Base-by-base conservation (phyloP, 2,329 filamentous ascomycete species). In the Diaporthe batatas region DNA sequence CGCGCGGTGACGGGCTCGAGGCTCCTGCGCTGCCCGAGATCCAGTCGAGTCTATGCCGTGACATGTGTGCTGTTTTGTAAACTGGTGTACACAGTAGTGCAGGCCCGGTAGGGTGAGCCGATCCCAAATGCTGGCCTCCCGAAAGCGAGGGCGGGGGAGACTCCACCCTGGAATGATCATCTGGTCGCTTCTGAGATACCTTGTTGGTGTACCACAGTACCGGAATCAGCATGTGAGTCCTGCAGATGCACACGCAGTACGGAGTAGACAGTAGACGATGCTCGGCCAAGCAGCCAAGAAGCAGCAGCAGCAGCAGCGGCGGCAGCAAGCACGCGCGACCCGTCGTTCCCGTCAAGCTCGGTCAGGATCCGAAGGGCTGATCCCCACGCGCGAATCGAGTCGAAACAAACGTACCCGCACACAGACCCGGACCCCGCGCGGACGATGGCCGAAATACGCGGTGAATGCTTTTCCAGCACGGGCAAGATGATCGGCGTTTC, bases 41-140 rank as follows among this genome's bases (percentile, higher is more conserved):
- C 53, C 44, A 54, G 68, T 55, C 42, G 49, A 49, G 44, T 59
- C 36, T 59, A 14, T 29, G 32, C n/a, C 44, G 55, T 32, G 39
- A 86, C 16, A 25, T 44, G 21, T 44, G 25, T 21, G 8, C 14
- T 18, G 16, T 42, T 16, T 6, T 23, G 16, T 32, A 44, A 25
- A 64, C 36, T 10, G 29, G 29, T 3, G 29, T 29, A 29, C 29
- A 29, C 36, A 12, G 36, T 12, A 39, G 10, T 12, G 36, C 12
- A 39, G 36, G 36, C 11, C 36, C 36, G 1, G 34, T 36, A n/a
- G 23, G 25, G 21, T 12, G 7, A 36, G 59, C 44, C 44, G 32
- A 25, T 65, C 21, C 18, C 14, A n/a, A n/a, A n/a, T n/a, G n/a
- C n/a, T n/a, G n/a, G 16, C 44, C 21, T 23, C 44, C 44, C 7